Percentiles rank a stretch among this genome's conserved stretches.
Evolutionary conservation across 1,284 basidiomycete genomes (phyloP).

Genomic region (Ustilago lituana): DNA sequence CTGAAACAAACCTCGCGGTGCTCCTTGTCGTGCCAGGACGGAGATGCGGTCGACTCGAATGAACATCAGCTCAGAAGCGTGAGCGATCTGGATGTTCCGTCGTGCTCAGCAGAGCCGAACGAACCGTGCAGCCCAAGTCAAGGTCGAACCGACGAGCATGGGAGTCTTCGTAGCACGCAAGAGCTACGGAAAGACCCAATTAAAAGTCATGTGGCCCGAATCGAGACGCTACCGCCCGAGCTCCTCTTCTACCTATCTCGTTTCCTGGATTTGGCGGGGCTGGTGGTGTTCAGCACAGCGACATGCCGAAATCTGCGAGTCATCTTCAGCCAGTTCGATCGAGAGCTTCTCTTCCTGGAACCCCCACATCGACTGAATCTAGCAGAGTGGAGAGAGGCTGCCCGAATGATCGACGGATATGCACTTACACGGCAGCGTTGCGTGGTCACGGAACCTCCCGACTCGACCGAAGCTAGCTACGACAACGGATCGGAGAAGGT

Average conservation of each 20-base stretch:
- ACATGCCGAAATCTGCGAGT: constrained; percentile 7
- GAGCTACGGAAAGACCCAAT: background rate
- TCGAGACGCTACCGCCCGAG: constrained; percentile 30
- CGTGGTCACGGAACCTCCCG: background rate
- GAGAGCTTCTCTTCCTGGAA: constrained; percentile 32
- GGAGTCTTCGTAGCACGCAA: no score
- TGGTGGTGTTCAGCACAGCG: constrained; percentile 26
- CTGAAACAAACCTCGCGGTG: no score
- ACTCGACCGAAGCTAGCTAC: no score
- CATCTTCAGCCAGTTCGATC: constrained; percentile 30
- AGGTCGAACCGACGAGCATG: no score
- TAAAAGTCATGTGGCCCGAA: background rate
- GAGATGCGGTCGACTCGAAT: no score
- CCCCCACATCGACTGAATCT: constrained; percentile 31
- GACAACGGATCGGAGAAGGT: no score
- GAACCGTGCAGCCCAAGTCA: no score
- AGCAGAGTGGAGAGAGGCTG: constrained; percentile 38
- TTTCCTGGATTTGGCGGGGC: constrained; percentile 20
- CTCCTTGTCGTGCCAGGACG: no score
- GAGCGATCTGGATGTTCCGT: no score
- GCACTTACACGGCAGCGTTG: background rate
- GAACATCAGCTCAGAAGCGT: no score
- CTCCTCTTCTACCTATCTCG: constrained; percentile 32
- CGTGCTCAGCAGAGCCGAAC: no score
- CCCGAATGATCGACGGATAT: constrained; percentile 5